Conservation (phyloP, 495 filamentous ascomycete species). For the Podospora didyma region DNA sequence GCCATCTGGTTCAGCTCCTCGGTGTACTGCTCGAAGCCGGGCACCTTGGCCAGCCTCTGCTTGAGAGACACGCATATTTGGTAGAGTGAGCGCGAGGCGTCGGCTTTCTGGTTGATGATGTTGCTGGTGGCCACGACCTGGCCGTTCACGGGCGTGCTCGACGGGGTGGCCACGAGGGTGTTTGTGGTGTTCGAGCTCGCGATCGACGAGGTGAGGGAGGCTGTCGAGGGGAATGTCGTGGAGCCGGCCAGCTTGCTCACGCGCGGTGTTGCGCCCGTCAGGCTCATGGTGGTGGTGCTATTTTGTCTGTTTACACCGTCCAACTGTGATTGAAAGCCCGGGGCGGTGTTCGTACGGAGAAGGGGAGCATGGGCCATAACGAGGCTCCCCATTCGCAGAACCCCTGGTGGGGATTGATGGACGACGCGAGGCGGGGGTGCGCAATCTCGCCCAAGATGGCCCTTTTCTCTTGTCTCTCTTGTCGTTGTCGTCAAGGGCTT, state of each 20-base stretch:
- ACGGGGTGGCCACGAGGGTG: slow-evolving; percentile 20
- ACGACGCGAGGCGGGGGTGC: slow-evolving; percentile 15
- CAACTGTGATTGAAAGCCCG: slow-evolving; percentile 39
- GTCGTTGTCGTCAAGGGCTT: too few species aligned
- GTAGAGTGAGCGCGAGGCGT: slow-evolving; percentile 82
- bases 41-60: slow-evolving; percentile 74
- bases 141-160: slow-evolving; percentile 40
- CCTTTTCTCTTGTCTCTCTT: neutral
- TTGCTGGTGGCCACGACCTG: slow-evolving; percentile 72
- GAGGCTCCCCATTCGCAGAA: slow-evolving; percentile 35
- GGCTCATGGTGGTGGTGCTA: slow-evolving; percentile 39
- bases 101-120: slow-evolving; percentile 92
- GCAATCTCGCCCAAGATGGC: slow-evolving; percentile 9
- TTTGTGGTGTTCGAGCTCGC: slow-evolving; percentile 31
- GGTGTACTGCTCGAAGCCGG: slow-evolving; percentile 71
- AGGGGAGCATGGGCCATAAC: slow-evolving; percentile 49
- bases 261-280: slow-evolving; percentile 39
- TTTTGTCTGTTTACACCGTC: slow-evolving; percentile 31
- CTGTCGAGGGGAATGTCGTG: slow-evolving; percentile 44
- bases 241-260: slow-evolving; percentile 52
- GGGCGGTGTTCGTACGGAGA: slow-evolving; percentile 49
- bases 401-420: slow-evolving; percentile 14
- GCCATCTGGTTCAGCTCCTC: slow-evolving; percentile 52
- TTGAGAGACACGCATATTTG: slow-evolving; percentile 87
- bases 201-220: slow-evolving; percentile 48